Evolutionary conservation across 495 filamentous ascomycete species (phyloP).

Genomic region (Neurospora sp.): DNA sequence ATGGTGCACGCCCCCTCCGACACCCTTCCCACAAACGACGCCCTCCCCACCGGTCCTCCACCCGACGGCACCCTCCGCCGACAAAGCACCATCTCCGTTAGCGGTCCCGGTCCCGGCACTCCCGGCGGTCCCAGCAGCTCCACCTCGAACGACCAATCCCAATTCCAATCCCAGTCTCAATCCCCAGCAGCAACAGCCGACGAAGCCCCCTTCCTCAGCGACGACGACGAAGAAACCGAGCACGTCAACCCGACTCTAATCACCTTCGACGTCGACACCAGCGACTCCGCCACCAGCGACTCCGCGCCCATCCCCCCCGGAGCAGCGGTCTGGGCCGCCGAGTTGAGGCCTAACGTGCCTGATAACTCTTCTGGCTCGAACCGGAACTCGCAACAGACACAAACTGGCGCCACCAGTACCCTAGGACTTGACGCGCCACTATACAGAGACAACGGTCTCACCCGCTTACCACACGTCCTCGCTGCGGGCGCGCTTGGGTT

Average conservation of each 20-base stretch:
- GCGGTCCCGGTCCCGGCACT: background rate
- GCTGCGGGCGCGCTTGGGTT: slow-evolving; percentile 28
- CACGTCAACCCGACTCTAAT: slow-evolving; percentile 40
- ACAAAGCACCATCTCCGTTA: slow-evolving; percentile 15
- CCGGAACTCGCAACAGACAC: background rate
- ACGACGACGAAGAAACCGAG: slow-evolving; percentile 42
- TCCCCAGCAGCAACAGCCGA: slow-evolving; percentile 3
- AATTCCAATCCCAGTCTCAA: background rate
- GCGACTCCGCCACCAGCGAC: slow-evolving; percentile 22
- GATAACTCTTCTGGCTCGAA: slow-evolving; percentile 6
- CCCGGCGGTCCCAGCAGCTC: background rate
- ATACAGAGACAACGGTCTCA: slow-evolving; percentile 30
- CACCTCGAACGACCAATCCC: background rate
- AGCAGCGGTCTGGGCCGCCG: slow-evolving; percentile 40
- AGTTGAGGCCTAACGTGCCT: slow-evolving; percentile 36
- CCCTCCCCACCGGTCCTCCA: slow-evolving; percentile 12
- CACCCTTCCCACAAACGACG: background rate
- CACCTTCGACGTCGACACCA: slow-evolving; percentile 47
- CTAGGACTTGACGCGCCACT: slow-evolving; percentile 8
- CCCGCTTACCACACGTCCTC: slow-evolving; percentile 23
- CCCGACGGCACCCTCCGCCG: slow-evolving; percentile 22
- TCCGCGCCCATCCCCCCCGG: slow-evolving; percentile 23
- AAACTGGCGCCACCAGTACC: no score
- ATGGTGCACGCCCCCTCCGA: background rate
- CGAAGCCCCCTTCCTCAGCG: slow-evolving; percentile 4